phyloP scores from a whole-genome alignment of 495 filamentous ascomycete genomes.

The Penicillium canescens region DNA sequence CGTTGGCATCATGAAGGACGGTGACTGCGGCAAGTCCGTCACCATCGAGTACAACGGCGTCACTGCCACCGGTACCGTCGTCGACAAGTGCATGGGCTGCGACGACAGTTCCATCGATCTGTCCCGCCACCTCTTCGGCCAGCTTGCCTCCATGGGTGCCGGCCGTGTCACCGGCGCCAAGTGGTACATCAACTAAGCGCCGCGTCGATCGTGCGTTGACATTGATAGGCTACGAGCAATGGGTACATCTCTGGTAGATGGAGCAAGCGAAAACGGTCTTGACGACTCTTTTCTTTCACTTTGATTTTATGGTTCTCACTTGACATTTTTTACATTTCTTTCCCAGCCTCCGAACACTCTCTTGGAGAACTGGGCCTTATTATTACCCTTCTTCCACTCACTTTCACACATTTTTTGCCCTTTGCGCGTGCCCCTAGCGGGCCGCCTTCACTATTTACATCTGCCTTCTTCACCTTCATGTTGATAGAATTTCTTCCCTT shows the following conservation, averaged over 20 bases:
- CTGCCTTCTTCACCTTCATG: conserved; percentile 3
- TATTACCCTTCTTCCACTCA: not conserved
- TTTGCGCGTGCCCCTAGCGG: conserved; percentile 5
- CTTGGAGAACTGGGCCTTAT: not conserved
- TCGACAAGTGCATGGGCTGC: conserved; percentile 79
- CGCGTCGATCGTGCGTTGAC: conserved; percentile 23
- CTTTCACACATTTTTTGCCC: conserved; percentile 2
- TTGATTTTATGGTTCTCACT: not conserved
- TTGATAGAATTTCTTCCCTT: conserved; percentile 14
- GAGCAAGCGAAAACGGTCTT: conserved; percentile 8
- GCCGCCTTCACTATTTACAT: conserved; percentile 2
- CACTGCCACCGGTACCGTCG: conserved; percentile 54
- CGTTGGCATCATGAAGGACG: conserved; percentile 55
- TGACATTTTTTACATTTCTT: conserved; percentile 3
- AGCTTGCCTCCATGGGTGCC: conserved; percentile 27
- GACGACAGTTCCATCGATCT: conserved; percentile 44
- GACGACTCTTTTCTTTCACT: conserved; percentile 2
- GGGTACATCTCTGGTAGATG: conserved; percentile 28
- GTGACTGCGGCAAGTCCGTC: conserved; percentile 66
- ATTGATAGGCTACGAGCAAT: conserved; percentile 1
- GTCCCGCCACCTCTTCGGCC: conserved; percentile 42
- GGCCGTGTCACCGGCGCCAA: conserved; percentile 35
- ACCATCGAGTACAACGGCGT: conserved; percentile 59
- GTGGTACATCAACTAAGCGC: conserved; percentile 38
- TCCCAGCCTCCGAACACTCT: conserved; percentile 1